A percentile compares a stretch with the other conserved stretches of the same genome.
phyloP scores from a whole-genome alignment of 1,139 yeast species.

The Yamadazyma dendronema region DNA sequence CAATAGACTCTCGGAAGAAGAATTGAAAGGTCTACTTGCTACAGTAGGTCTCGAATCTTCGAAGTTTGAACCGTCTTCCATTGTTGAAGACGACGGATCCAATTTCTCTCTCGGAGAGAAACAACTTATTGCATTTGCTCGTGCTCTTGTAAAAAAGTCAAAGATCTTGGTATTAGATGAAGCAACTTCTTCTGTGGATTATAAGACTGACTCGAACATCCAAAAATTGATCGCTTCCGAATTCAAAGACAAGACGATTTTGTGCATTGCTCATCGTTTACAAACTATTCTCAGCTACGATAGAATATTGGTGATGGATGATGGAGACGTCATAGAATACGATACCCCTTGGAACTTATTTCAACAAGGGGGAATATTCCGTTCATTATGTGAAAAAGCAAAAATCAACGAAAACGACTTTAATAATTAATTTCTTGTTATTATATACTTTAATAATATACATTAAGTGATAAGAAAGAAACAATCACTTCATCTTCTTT shows the following conservation, averaged over 20 bases:
- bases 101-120: conserved; percentile 55
- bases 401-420: conserved; percentile 15
- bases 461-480: not conserved
- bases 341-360: conserved; percentile 46
- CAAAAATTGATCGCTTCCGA: conserved; percentile 45
- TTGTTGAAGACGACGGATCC: conserved; percentile 50
- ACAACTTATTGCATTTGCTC: conserved; percentile 50
- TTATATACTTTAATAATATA: conserved; percentile 2
- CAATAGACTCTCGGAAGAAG: conserved; percentile 22
- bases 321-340: conserved; percentile 46
- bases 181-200: conserved; percentile 58
- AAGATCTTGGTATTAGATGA: conserved; percentile 52
- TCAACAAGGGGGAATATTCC: conserved; percentile 33
- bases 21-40: conserved; percentile 16
- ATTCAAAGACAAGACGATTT: conserved; percentile 46
- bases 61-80: conserved; percentile 45
- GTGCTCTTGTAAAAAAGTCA: conserved; percentile 48
- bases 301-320: conserved; percentile 49
- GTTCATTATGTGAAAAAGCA: conserved; percentile 38
- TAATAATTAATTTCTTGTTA: not conserved
- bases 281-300: conserved; percentile 51
- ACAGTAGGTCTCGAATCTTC: conserved; percentile 10
- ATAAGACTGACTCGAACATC: conserved; percentile 50
- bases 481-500: conserved; percentile 52
- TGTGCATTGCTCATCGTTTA: conserved; percentile 56